Evolutionary conservation across 805 yeast species (phyloP), one percentile per base, ranked within the genome.

Genomic region (Pichia insulana): DNA sequence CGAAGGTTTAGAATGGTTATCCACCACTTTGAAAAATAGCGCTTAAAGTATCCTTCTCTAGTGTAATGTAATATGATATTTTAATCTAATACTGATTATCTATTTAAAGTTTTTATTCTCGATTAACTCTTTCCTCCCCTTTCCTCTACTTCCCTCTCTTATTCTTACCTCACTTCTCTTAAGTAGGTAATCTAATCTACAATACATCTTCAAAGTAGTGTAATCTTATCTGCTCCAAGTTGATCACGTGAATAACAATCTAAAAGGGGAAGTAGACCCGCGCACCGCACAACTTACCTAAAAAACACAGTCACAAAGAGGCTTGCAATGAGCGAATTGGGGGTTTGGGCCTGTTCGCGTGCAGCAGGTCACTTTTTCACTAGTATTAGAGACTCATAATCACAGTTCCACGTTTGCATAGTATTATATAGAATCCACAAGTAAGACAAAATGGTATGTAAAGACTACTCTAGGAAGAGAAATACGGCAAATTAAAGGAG

Each of bases 1-100:
- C 68, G 96, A 88, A 73, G 97, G 97, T 76, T 79, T 88, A 66
- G 96, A 88, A 73, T 88, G 97, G 97, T 80, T 88, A 63, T 78
- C 89, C 55, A 83, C 86, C 63, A 86, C 84, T 73, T 78, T 88
- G 71, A 87, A 87, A 75, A 82, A 74, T 67, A 71, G 75, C 61
- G 65, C 59, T 51, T 62, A 55, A 51, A 31, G 13, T 12, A 11
- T 11, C 15, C 13, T 11, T 28, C 31, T 28, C 15, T 28, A 28
- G 31, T 28, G 31, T 28, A 28, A n/a, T 28, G 31, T 11, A n/a
- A 22, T 22, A 8, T 22, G 25, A 22, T 22, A 22, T 22, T 22
- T 8, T 22, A 22, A 22, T 22, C 25, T 22, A 22, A 28, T 28
- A 7, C 31, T 28, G 15, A 11, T 28, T 28, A 28, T 28, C 31